Conservation (phyloP, 139 green algal species). For the Picochlorum sp. region DNA sequence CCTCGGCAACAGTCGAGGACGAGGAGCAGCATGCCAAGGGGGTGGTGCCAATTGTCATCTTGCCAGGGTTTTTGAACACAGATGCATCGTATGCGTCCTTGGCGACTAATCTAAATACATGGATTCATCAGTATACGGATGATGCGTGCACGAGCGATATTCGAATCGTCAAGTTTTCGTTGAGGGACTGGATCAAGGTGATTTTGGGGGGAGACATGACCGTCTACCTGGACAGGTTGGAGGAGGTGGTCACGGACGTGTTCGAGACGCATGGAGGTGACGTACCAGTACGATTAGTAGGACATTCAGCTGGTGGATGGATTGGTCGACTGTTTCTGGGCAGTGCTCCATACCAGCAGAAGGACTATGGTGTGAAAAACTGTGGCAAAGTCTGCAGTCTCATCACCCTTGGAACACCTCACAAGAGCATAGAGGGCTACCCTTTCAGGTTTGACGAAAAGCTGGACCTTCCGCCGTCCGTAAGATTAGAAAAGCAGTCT, state of each 20-base stretch:
- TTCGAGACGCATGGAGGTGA: constrained; percentile 8
- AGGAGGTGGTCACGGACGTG: constrained; percentile 3
- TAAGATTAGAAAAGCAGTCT: background rate
- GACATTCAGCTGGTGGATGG: constrained; percentile 43
- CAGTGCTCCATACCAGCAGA: constrained; percentile 20
- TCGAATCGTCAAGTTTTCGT: too few species aligned
- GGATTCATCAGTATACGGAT: too few species aligned
- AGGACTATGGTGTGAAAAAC: constrained; percentile 8
- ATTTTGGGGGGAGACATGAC: constrained; percentile 1
- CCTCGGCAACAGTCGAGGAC: too few species aligned
- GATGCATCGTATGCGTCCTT: too few species aligned
- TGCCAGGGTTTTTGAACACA: too few species aligned
- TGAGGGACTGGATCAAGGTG: constrained; percentile 11
- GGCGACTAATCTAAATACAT: too few species aligned
- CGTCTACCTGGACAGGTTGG: constrained; percentile 16
- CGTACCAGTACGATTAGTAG: constrained; percentile 19
- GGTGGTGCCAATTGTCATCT: too few species aligned
- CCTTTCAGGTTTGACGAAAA: constrained; percentile 21
- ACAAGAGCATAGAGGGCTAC: constrained; percentile 30
- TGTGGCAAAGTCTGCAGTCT: constrained; percentile 19
- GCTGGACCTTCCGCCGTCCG: background rate
- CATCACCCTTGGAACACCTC: constrained; percentile 39
- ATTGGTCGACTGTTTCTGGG: constrained; percentile 29
- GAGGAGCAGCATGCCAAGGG: too few species aligned
- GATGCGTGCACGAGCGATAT: too few species aligned